Evolutionary conservation across 495 filamentous ascomycete species (phyloP), one percentile per base, ranked within the genome.

Genomic region (Aspergillus carlsbadensis): DNA sequence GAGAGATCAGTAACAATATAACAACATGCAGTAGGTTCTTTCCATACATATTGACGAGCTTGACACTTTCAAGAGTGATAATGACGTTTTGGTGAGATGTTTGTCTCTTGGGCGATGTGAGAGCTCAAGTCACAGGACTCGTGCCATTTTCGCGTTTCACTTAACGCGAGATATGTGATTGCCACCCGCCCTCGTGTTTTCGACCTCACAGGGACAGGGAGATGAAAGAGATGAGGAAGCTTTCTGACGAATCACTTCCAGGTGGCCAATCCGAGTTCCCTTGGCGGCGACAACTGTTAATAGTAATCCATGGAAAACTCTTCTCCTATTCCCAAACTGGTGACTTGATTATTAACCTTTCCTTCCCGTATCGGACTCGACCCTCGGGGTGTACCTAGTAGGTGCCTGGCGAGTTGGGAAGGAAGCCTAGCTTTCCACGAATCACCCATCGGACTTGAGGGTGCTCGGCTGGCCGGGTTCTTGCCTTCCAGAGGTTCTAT

Each of bases 101-200:
- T 21, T 11, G 29, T 33, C 18, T 11, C 20, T 36, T 10, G 39
- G 18, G 21, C 14, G 37, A 47, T 22, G 14, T 18, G 39, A 31
- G 33, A 29, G 47, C 41, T 31, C 49, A 67, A 58, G 70, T 76
- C 69, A 75, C 72, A 65, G 61, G 72, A 62, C 57, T 64, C 73
- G 73, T 66, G 73, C 59, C 61, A 65, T 62, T 72, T 73, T 78
- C 75, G 75, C 70, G 75, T 78, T 75, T 65, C 74, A 78, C 70
- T 76, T 77, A 65, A 75, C 74, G 71, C 74, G 74, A 58, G 48
- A 40, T 14, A 49, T 10, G 58, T 60, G 40, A 31, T 51, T 48
- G 34, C 35, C 33, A 17, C 48, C 20, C 40, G 52, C 35, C 14
- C 44, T 54, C 54, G 54, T 55, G 48, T 42, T 45, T 45, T 22